Conservation (phyloP, 805 yeast genomes). For the Yamadazyma olivae region DNA sequence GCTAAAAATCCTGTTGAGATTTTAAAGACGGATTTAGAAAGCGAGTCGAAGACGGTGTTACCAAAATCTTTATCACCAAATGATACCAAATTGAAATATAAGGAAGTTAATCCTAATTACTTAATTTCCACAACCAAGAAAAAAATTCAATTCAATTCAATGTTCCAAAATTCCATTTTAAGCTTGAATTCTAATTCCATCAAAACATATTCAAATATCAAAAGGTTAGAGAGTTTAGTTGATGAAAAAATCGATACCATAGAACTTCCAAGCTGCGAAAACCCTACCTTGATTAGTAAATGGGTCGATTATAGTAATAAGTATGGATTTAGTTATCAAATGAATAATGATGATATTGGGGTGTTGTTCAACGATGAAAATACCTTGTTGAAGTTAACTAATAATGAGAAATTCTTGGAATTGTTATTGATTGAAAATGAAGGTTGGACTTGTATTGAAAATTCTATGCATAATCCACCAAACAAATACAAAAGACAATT, state of each 20-base stretch:
- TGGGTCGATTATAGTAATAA: constrained; percentile 98
- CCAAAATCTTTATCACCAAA: constrained; percentile 94
- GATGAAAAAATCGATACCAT: constrained; percentile 29
- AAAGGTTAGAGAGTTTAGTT: constrained; percentile 39
- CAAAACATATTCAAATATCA: constrained; percentile 37
- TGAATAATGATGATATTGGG: constrained; percentile 87
- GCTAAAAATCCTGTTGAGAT: constrained; percentile 66
- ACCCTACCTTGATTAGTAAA: constrained; percentile 77
- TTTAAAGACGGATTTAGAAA: constrained; percentile 63
- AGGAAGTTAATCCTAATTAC: constrained; percentile 52
- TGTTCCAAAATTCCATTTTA: constrained; percentile 35
- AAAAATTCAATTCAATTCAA: constrained; percentile 38
- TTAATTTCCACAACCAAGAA: constrained; percentile 24
- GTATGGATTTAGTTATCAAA: constrained; percentile 92
- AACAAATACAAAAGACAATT: constrained; percentile 62
- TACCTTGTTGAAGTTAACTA: constrained; percentile 69
- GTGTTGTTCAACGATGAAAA: constrained; percentile 84
- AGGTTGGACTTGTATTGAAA: constrained; percentile 47
- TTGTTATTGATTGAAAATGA: constrained; percentile 44
- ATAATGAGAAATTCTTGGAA: constrained; percentile 64
- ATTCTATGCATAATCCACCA: constrained; percentile 42
- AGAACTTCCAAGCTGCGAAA: constrained; percentile 43
- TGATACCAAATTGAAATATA: constrained; percentile 82
- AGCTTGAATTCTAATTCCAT: constrained; percentile 34
- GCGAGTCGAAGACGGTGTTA: constrained; percentile 66